Conservation (phyloP, 2,329 filamentous ascomycete genomes). For the Verticillium nonalfalfae region DNA sequence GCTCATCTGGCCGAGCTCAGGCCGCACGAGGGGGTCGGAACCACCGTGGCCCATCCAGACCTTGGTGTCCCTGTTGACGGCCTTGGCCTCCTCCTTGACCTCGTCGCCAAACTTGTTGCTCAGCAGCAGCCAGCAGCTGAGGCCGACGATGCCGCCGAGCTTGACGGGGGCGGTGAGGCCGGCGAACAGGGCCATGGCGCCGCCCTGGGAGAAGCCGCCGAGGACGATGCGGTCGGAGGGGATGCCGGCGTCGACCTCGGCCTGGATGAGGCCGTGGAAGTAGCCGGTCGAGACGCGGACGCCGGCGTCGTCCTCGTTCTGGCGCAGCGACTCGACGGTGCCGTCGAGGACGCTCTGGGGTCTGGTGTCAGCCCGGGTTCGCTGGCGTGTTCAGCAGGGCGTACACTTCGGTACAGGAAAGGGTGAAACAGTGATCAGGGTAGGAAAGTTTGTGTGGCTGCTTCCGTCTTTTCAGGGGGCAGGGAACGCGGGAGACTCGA, state of each 20-base stretch:
- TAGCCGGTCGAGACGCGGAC: slow-evolving; percentile 68
- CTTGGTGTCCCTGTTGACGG: slow-evolving; percentile 66
- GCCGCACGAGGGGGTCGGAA: slow-evolving; percentile 64
- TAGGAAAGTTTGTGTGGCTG: background rate
- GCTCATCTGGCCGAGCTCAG: slow-evolving; percentile 62
- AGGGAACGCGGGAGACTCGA: slow-evolving; percentile 1
- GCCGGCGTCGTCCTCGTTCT: slow-evolving; percentile 61
- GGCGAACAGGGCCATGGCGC: slow-evolving; percentile 76
- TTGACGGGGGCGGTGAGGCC: slow-evolving; percentile 69
- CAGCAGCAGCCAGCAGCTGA: slow-evolving; percentile 77
- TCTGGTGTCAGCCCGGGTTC: background rate
- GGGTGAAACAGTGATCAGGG: background rate
- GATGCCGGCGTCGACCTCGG: slow-evolving; percentile 76
- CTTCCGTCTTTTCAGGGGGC: no score
- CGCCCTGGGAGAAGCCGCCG: slow-evolving; percentile 82
- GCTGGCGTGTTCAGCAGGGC: background rate
- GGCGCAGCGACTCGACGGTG: slow-evolving; percentile 20
- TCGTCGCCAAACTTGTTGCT: slow-evolving; percentile 36
- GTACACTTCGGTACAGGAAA: background rate
- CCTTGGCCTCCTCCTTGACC: slow-evolving; percentile 23
- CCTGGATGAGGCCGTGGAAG: slow-evolving; percentile 72
- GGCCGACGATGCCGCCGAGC: slow-evolving; percentile 79
- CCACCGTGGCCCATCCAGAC: slow-evolving; percentile 90
- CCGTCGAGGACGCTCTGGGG: slow-evolving; percentile 22
- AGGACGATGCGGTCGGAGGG: slow-evolving; percentile 77